Base-by-base conservation (phyloP, 352 stramenopile genomes). In the Poterioochromonas sp. region DNA sequence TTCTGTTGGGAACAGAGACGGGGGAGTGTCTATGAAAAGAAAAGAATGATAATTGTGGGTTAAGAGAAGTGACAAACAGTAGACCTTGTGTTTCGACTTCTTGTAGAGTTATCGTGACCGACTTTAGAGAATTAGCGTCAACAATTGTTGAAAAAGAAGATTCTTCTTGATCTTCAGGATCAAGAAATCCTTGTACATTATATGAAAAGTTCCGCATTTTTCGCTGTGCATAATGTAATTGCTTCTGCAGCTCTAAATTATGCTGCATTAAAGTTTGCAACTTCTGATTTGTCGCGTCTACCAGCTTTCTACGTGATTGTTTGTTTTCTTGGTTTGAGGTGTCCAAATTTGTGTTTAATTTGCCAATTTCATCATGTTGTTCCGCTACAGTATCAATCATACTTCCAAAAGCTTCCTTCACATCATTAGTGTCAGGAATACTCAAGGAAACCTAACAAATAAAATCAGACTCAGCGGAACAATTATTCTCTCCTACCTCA, bases 171-270 rank as follows among this genome's bases (percentile, higher is more conserved):
- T 74, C 65, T 29, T 54, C 26, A 5, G 51, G 37, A 37, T 51
- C 37, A 8, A 51, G 37, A 35, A 32, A 74, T 34, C 37, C 65
- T 54, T 74, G 65, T 5, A 74, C 22, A 54, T 74, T 74, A n/a
- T 74, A 54, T 1, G 65, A 53, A 20, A 74, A 74, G 65, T 74
- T 74, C 37, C 5, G 8, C 3, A 74, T 74, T 35, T 74, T 1
- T 3, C 5, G 5, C 40, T 35, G 5, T 40, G 65, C 65, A 39
- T 51, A 0, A 20, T 34, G n/a, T 18, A 74, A n/a, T 39, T 51
- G 18, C 1, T 43, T 12, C 32, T 71, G 8, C 62, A 71, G 26
- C 2, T 15, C 1, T 26, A 44, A 8, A 32, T 71, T 12, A 44
- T 71, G n/a, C 20, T 41, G 8, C 8, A 44, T 11, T 29, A 71